Conservation (phyloP, 805 yeast genomes). For the Candida sithepensis region DNA sequence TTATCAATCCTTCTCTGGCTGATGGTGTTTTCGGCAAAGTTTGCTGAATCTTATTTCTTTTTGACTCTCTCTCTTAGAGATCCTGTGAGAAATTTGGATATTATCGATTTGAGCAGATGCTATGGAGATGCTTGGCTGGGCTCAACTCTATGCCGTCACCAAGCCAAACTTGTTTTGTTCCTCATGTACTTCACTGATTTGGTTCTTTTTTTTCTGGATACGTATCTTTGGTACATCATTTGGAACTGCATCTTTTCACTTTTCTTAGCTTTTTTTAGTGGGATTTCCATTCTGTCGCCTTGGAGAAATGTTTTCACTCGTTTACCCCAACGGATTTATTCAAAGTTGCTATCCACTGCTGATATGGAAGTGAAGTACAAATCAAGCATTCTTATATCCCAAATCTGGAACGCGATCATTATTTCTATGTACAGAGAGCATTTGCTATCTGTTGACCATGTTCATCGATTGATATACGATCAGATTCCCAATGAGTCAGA, state of each 20-base stretch:
- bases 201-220: constrained; percentile 50
- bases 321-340: constrained; percentile 47
- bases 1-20: constrained; percentile 47
- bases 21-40: constrained; percentile 45
- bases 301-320: constrained; percentile 54
- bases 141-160: constrained; percentile 39
- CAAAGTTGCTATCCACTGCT: constrained; percentile 43
- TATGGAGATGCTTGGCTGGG: constrained; percentile 41
- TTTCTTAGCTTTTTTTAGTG: constrained; percentile 45
- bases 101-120: constrained; percentile 41
- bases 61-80: constrained; percentile 50
- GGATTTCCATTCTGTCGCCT: constrained; percentile 53
- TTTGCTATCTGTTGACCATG: constrained; percentile 47
- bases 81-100: constrained; percentile 45
- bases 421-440: constrained; percentile 55
- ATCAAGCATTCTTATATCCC: constrained; percentile 38
- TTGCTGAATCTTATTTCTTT: constrained; percentile 50
- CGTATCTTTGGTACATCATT: constrained; percentile 55
- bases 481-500: constrained; percentile 52
- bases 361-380: constrained; percentile 44
- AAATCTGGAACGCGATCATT: constrained; percentile 52
- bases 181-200: constrained; percentile 43
- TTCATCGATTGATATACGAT: constrained; percentile 29
- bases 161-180: constrained; percentile 38
- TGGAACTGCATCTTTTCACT: constrained; percentile 53